Conservation (phyloP, 108 stramenopile species). For the Cylindrotheca fusiformis region DNA sequence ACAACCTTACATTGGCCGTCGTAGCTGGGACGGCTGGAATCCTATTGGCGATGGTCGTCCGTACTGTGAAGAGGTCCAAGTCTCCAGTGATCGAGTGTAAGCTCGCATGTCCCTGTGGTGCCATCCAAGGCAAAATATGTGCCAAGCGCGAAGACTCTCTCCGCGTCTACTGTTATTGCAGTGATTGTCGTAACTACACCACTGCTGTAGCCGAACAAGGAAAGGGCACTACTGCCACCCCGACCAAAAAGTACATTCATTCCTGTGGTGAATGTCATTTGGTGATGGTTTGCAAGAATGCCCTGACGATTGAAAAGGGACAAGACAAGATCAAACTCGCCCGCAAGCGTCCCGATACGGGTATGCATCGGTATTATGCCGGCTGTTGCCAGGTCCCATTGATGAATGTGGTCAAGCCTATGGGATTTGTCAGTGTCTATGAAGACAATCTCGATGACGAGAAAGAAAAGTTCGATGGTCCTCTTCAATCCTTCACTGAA, state of each 20-base stretch:
- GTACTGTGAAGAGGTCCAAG: conserved; percentile 4
- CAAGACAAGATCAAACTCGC: conserved; percentile 8
- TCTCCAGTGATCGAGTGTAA: conserved; percentile 11
- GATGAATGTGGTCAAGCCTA: conserved; percentile 14
- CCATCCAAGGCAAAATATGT: conserved; percentile 10
- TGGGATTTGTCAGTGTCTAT: conserved; percentile 21
- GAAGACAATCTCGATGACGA: conserved; percentile 5
- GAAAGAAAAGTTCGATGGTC: conserved; percentile 10
- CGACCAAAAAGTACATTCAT: too few relatives aligned
- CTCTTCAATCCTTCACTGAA: background rate
- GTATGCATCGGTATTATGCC: conserved; percentile 27
- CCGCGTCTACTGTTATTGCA: conserved; percentile 17
- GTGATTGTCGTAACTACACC: conserved; percentile 21
- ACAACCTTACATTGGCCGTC: too few relatives aligned
- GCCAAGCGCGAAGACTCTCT: conserved; percentile 17
- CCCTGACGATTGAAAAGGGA: conserved; percentile 8
- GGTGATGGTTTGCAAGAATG: conserved; percentile 22
- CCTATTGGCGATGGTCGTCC: background rate
- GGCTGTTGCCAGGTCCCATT: conserved; percentile 20
- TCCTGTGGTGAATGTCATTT: conserved; percentile 13
- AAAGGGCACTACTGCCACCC: too few relatives aligned
- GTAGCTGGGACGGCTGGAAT: background rate
- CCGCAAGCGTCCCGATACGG: conserved; percentile 2
- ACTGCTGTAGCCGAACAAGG: conserved; percentile 15
- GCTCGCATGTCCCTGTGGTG: conserved; percentile 14